Base-by-base conservation (phyloP, 768 basidiomycete genomes). In the Cystobasidiopsis lactophilus region DNA sequence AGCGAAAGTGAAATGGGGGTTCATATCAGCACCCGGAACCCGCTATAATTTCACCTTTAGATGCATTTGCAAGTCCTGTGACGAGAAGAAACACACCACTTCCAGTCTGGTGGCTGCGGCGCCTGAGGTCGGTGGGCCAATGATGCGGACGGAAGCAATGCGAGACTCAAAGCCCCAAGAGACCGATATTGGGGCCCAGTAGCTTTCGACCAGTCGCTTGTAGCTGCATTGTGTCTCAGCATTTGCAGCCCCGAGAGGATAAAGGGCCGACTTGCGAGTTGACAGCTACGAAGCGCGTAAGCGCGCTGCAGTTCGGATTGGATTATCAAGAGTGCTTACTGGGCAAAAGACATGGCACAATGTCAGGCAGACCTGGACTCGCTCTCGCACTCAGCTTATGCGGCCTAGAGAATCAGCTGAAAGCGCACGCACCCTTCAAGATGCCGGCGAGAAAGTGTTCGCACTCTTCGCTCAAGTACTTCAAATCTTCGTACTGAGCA, bases 401-500 rank as follows among this genome's bases (percentile, higher is more conserved):
- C n/a, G n/a, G n/a, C n/a, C n/a, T n/a, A n/a, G n/a, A n/a, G n/a
- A n/a, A n/a, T n/a, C n/a, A n/a, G n/a, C n/a, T n/a, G n/a, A n/a
- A n/a, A n/a, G n/a, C n/a, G n/a, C n/a, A n/a, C n/a, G n/a, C n/a
- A n/a, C n/a, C n/a, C n/a, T n/a, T 79, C 23, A 96, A 66, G 5
- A 98, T 65, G 10, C 93, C 93, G 3, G 88, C 89, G n/a, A 98
- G 72, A 72, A 98, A 98, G 70, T 77, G 78, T 66, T 98, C 93
- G 19, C 40, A 4, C 40, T 74, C 74, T 64, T 82, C 70, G 56
- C 83, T 88, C 47, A 96, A 72, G 63, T 77, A 82, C 66, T 75
- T 83, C 1, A 82, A 82, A 62, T 96, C 91, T 18, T 80, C 73
- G 58, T 76, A 80, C 3, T 76, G 71, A 3, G 89, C 85, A 57